Percentiles rank a stretch among this genome's conserved stretches.
Conservation (phyloP, 768 basidiomycete species). For the Lactarius pseudohatsudake region DNA sequence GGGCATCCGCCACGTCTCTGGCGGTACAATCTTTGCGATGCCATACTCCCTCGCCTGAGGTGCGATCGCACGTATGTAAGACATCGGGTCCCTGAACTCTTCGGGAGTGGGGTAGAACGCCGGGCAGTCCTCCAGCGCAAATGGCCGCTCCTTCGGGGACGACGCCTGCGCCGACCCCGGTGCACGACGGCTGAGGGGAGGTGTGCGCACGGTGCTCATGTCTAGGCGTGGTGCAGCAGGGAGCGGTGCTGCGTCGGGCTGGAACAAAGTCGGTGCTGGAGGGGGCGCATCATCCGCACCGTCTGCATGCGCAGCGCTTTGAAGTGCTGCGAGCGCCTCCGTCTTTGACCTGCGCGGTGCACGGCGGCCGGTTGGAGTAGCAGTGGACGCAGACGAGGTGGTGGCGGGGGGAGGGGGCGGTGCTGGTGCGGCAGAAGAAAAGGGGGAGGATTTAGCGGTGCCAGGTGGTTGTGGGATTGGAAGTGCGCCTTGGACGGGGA, state of each 20-base stretch:
- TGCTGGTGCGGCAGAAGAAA: constrained; percentile 5
- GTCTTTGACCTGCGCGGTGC: constrained; percentile 91
- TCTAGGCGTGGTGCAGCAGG: constrained; percentile 63
- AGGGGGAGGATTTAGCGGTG: constrained; percentile 37
- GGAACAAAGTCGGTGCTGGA: constrained; percentile 43
- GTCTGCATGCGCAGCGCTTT: constrained; percentile 60
- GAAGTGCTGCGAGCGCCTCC: constrained; percentile 77
- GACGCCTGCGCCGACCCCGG: constrained; percentile 33
- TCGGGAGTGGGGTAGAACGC: constrained; percentile 85
- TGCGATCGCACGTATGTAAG: constrained; percentile 82
- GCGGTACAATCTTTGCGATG: constrained; percentile 96
- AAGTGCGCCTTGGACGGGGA: constrained; percentile 71
- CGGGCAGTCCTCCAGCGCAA: constrained; percentile 87
- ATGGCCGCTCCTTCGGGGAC: constrained; percentile 57
- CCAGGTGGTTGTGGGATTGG: constrained; percentile 46
- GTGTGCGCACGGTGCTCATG: constrained; percentile 69
- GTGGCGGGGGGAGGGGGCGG: constrained; percentile 5
- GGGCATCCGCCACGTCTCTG: constrained; percentile 91
- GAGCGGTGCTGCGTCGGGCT: constrained; percentile 48
- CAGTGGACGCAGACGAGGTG: constrained; percentile 15
- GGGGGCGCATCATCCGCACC: constrained; percentile 55
- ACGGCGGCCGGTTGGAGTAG: constrained; percentile 42
- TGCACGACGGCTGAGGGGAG: constrained; percentile 47
- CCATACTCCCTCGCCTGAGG: constrained; percentile 73
- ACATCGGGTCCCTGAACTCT: constrained; percentile 93